Evolutionary conservation across 202 grass and related monocot genomes (phyloP), one percentile per base, ranked within the genome.

Genomic region (Hordeum pubiflorum): DNA sequence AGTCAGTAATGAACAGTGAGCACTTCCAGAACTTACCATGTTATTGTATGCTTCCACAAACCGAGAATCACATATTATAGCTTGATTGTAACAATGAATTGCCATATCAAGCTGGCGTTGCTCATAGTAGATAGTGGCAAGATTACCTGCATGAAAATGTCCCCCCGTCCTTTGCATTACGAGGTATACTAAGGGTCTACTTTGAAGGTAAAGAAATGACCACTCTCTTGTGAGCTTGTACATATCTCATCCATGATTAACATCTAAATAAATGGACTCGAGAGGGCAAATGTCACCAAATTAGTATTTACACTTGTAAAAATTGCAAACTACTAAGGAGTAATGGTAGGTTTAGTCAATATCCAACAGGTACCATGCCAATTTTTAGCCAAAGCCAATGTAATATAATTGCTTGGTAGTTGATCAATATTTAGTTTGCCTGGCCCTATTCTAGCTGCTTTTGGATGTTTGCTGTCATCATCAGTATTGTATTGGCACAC

Each of bases 71-170:
- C 58, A 90, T 58, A 89, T 61, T 80, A 99, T 89, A 65, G 96
- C 92, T 81, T 91, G 92, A 83, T 81, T 93, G 85, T 99, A 99
- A 82, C 88, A 94, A 52, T 70, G 80, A 87, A 99, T 91, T 84
- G 96, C 90, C 80, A 91, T 83, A 79, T 99, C 92, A 79, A 99
- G 87, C 50, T 93, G 96, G 24, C 92, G 90, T 96, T 99, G 90
- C 81, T 96, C 96, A 83, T 99, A 94, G 79, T 93, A 95, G 60
- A 82, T 91, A 81, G 92, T 85, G 75, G 92, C 96, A 88, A 99
- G 96, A 85, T 93, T 99, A 88, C 96, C 96, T 99, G 90, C 96
- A 89, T 33, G 87, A 84, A 93, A 93, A 91, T 88, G 88, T 89
- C 67, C 64, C 83, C 83, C 89, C 91, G 84, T 74, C 91, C 89